Evolutionary conservation across 305 asterid species (phyloP).

Genomic region (Fraxinus velutina): DNA sequence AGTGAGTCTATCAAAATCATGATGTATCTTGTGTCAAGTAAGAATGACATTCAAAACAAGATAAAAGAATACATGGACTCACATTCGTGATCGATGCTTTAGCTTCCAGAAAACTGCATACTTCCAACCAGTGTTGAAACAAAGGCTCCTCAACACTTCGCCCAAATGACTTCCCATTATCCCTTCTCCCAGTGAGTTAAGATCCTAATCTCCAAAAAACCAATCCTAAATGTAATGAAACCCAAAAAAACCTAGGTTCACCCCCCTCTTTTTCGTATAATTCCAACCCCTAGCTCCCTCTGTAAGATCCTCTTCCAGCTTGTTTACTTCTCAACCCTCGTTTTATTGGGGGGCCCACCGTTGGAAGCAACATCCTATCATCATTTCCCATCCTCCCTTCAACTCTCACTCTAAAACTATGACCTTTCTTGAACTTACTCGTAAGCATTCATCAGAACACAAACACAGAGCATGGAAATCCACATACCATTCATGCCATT

Average conservation of each 20-base stretch:
- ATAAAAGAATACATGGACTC: constrained; percentile 40
- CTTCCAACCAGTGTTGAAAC: constrained; percentile 76
- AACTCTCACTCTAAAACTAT: constrained; percentile 35
- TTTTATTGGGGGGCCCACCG: constrained; percentile 95
- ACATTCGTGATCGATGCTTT: constrained; percentile 69
- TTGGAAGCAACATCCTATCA: constrained; percentile 78
- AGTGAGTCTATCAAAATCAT: background rate
- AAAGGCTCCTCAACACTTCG: constrained; percentile 67
- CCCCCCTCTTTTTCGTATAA: constrained; percentile 20
- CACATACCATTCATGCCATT: constrained; percentile 21
- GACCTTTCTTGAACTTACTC: constrained; percentile 25
- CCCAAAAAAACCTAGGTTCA: constrained; percentile 36
- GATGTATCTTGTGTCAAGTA: background rate
- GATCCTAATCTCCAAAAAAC: constrained; percentile 48
- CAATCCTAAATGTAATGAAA: constrained; percentile 41
- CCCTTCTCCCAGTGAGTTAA: constrained; percentile 34
- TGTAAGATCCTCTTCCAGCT: constrained; percentile 99
- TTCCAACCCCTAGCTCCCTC: constrained; percentile 78
- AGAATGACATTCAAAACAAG: constrained; percentile 12
- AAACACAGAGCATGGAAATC: constrained; percentile 23
- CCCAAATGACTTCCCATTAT: constrained; percentile 74
- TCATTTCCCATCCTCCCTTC: constrained; percentile 65
- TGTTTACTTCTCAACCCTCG: constrained; percentile 96
- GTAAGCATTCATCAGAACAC: constrained; percentile 28
- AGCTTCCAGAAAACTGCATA: constrained; percentile 97